phyloP scores from a whole-genome alignment of 177 flowering plant genomes.

The Vitis hybrid region DNA sequence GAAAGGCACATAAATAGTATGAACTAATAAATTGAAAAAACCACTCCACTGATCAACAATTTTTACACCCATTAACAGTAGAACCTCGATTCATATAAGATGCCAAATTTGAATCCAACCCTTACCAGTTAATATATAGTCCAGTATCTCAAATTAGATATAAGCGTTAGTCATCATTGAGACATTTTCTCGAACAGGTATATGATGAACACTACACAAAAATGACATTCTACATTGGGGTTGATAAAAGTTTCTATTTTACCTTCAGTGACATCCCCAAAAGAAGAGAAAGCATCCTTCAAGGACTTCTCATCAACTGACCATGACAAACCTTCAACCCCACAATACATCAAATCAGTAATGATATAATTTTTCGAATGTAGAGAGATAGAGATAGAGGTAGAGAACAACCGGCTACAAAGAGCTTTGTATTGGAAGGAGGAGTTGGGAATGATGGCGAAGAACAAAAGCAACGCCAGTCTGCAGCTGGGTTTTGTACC shows the following conservation, averaged over 20 bases:
- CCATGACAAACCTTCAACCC: conserved; percentile 67
- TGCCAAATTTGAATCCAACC: too few species aligned
- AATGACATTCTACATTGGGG: background rate
- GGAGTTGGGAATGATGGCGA: conserved; percentile 24
- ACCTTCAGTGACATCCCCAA: conserved; percentile 86
- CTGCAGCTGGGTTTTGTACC: conserved; percentile 6
- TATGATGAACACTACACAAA: background rate
- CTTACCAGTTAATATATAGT: too few species aligned
- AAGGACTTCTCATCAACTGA: conserved; percentile 76
- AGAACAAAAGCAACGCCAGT: conserved; percentile 22
- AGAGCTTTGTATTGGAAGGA: conserved; percentile 46
- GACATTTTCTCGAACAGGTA: conserved; percentile 41
- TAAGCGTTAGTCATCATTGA: conserved; percentile 7
- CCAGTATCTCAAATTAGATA: background rate
- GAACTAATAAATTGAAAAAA: too few species aligned
- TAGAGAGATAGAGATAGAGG: conserved; percentile 4
- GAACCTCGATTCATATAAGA: too few species aligned
- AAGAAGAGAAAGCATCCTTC: conserved; percentile 76
- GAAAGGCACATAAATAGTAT: too few species aligned
- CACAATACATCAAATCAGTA: conserved; percentile 2
- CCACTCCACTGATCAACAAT: too few species aligned
- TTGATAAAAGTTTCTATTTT: background rate
- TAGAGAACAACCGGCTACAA: conserved; percentile 57
- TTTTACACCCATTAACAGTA: too few species aligned
- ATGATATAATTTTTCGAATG: background rate